Evolutionary conservation across 2,329 filamentous ascomycete genomes (phyloP), one percentile per base, ranked within the genome.

Genomic region (Claviceps digitariae): DNA sequence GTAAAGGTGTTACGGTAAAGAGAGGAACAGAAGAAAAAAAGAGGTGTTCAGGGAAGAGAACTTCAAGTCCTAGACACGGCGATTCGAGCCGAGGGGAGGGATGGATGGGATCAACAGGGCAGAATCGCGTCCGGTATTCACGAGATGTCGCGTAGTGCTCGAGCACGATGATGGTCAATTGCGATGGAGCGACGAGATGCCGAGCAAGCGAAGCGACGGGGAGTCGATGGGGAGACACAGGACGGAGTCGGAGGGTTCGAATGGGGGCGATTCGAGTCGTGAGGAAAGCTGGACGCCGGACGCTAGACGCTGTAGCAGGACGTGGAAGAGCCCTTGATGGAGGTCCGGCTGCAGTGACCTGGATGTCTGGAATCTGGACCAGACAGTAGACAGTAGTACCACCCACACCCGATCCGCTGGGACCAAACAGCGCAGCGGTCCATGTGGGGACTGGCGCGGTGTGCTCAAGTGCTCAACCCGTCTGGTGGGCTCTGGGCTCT

Each of bases 181-280:
- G 52, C 40, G 40, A 54, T 54, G 50, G 50, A 56, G 50, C 52
- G 52, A 52, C 6, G n/a, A 40, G 23, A 36, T 54, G 23, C 50
- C 43, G 47, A 51, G 53, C 38, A 47, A 31, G 54, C 52, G 53
- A 55, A 51, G 55, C 47, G 50, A 45, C 29, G 21, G 43, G 5
- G 4, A 27, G 40, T 25, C 27, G 46, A 53, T 44, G 52, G 48
- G 36, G 48, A 31, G 36, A 45, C 46, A 50, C 51, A 50, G 47
- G 31, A 47, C 50, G 29, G 49, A 56, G 40, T 49, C 52, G 49
- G 52, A n/a, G 46, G 36, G 23, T 23, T 51, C 45, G 48, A 36
- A 44, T 40, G 46, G 50, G 50, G 41, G 43, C 10, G 40, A 15
- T 23, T 48, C 17, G 46, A 48, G 46, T 34, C 27, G 29, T 34